These are phyloP conservation scores for Alternaria triticina DNA, from an alignment of 2,329 filamentous ascomycete genomes.

Conservation along the genomic window DNA sequence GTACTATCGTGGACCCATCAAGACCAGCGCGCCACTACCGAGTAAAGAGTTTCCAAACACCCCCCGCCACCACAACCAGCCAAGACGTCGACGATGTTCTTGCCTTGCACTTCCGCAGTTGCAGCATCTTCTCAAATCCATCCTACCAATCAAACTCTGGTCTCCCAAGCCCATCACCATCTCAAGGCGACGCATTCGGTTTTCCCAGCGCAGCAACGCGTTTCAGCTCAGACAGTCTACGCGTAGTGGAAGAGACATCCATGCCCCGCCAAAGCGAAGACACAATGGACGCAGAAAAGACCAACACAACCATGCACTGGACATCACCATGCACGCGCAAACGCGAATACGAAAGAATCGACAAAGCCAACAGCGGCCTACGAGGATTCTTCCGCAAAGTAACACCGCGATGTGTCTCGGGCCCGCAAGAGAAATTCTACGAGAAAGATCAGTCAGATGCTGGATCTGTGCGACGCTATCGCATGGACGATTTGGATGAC, in stretches of 20 bases:
- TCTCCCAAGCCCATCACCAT: constrained; percentile 29
- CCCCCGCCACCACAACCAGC: constrained; percentile 25
- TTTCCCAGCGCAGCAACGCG: constrained; percentile 16
- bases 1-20: constrained; percentile 43
- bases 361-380: constrained; percentile 46
- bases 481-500: constrained; percentile 35
- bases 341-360: constrained; percentile 47
- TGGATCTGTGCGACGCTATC: constrained; percentile 48
- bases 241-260: constrained; percentile 13
- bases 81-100: constrained; percentile 49
- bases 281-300: constrained; percentile 11
- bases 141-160: constrained; percentile 33
- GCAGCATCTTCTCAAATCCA: constrained; percentile 43
- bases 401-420: constrained; percentile 44
- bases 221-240: constrained; percentile 26
- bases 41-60: constrained; percentile 42
- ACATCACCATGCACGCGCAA: constrained; percentile 44
- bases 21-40: constrained; percentile 45
- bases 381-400: constrained; percentile 40
- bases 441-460: constrained; percentile 44
- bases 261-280: constrained; percentile 27
- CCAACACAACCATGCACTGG: constrained; percentile 47
- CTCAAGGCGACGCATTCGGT: constrained; percentile 19
- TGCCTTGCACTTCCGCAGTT: constrained; percentile 49
- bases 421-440: constrained; percentile 43